These are phyloP conservation scores for Hanseniaspora sp. DNA, from an alignment of 1,139 yeast species.

Conservation along the genomic window DNA sequence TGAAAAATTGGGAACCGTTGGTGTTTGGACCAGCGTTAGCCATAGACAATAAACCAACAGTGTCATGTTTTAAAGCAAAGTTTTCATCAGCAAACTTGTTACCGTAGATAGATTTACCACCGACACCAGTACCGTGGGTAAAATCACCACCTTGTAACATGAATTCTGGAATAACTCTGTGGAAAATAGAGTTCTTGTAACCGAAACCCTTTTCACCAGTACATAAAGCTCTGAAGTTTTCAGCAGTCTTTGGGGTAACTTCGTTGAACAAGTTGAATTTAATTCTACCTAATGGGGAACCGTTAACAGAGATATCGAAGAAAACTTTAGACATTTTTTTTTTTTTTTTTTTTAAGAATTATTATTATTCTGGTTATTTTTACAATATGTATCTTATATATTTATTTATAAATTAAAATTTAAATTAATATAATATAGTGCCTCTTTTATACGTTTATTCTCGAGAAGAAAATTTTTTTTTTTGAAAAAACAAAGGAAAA, in stretches of 20 bases:
- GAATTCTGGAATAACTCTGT: conserved; percentile 96
- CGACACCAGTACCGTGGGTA: conserved; percentile 90
- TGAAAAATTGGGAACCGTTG: conserved; percentile 98
- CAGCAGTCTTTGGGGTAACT: conserved; percentile 95
- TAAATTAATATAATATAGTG: too few species aligned
- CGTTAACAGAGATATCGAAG: conserved; percentile 31
- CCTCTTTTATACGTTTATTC: too few species aligned
- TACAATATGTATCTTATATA: too few species aligned
- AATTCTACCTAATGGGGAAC: conserved; percentile 53
- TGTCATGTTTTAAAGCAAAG: conserved; percentile 73
- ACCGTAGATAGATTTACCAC: conserved; percentile 98
- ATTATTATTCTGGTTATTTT: background rate
- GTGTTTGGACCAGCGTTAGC: conserved; percentile 99
- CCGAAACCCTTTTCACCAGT: conserved; percentile 98
- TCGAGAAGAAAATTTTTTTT: too few species aligned
- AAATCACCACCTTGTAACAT: conserved; percentile 99
- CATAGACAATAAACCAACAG: conserved; percentile 94
- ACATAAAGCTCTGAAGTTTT: conserved; percentile 92
- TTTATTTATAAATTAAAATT: too few species aligned
- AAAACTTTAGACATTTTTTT: conserved; percentile 28
- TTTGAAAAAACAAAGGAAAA: too few species aligned
- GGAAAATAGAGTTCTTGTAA: conserved; percentile 84
- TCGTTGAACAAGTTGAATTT: conserved; percentile 80
- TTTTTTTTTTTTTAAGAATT: conserved; percentile 2
- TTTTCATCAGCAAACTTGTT: conserved; percentile 91